Base-by-base conservation (phyloP, 2,329 filamentous ascomycete genomes). In the Colletotrichum sp. region DNA sequence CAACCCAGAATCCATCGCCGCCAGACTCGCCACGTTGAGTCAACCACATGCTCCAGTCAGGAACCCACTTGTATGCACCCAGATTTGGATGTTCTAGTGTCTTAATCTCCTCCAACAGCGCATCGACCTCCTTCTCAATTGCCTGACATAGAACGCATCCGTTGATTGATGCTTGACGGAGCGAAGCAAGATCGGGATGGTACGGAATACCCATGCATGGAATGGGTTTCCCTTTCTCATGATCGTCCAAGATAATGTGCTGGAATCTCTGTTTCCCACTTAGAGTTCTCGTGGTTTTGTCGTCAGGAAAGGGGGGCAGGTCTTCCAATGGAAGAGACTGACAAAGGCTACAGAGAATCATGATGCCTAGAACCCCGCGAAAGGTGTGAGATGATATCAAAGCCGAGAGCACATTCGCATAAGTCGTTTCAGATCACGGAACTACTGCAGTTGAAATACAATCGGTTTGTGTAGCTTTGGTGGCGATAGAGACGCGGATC, bases 41-140 rank as follows among this genome's bases (percentile, higher is more conserved):
- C 36, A 72, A 11, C 72, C 72, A 75, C 68, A 75, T 75, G 30
- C 72, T 61, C 72, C 72, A 75, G 25, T 34, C 44, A 27, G 72
- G 72, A 22, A 60, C 22, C 15, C 28, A 55, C 13, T n/a, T 52
- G 25, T 32, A 30, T 3, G 15, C 8, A 3, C 61, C 16, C 3
- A 60, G 5, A 3, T 63, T 44, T 8, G 34, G 22, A 22, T 61
- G 28, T 5, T 25, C 28, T 7, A n/a, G 27, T 16, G 67, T 67
- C 25, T 72, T 64, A 22, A 75, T 67, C 30, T 75, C 69, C 19
- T 68, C 55, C 12, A 72, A 32, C 8, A 75, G 36, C 9, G 36
- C 68, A 30, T 63, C 52, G 5, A 39, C 68, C 25, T 75, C 72
- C 25, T 61, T 67, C 22, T 60, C 68, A 8, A 75, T 27, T 9